Evolutionary conservation across 1,139 yeast species (phyloP), one percentile per base, ranked within the genome.

Genomic region (Suhomyces choctaworum): DNA sequence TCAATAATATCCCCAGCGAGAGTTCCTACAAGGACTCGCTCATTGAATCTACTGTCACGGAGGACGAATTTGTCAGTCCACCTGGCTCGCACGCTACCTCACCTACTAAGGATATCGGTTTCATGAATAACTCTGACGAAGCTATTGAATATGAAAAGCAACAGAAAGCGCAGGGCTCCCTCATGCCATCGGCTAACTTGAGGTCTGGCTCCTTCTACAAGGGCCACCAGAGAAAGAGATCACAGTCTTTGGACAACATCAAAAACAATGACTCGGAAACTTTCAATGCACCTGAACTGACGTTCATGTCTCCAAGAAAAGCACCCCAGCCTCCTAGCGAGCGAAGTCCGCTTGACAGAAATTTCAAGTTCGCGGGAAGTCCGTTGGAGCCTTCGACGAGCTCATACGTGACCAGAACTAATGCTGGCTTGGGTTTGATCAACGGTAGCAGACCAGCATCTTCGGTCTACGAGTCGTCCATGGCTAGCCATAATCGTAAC

Each of bases 291-390:
- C n/a, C 47, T 5, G 46, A 44, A 24, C 39, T 51, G n/a, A n/a
- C n/a, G 3, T 78, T 80, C 50, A 54, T 66, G 21, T 79, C 86
- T 0, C 87, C 86, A 16, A 66, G 86, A 54, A 76, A 66, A 48
- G 82, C 85, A 0, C 86, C 86, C 1, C 69, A 67, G 36, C 82
- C 82, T 5, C 82, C 82, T 2, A 52, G 65, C 4, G 66, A 64
- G 31, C 68, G 73, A 28, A 70, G 62, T 34, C 61, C 65, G 4
- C 36, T 56, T 37, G 52, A 53, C 39, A 46, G 47, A 9, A 37
- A 30, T 22, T 61, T 43, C 41, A 52, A 51, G 36, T 62, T 61
- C 42, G 66, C 49, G 4, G 59, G 49, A 9, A 47, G 49, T 7
- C 43, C 55, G 11, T 23, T 22, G 11, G 38, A 38, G 10, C 40